Conservation (phyloP, 1,284 basidiomycete genomes). For the Microbotryum violaceum region DNA sequence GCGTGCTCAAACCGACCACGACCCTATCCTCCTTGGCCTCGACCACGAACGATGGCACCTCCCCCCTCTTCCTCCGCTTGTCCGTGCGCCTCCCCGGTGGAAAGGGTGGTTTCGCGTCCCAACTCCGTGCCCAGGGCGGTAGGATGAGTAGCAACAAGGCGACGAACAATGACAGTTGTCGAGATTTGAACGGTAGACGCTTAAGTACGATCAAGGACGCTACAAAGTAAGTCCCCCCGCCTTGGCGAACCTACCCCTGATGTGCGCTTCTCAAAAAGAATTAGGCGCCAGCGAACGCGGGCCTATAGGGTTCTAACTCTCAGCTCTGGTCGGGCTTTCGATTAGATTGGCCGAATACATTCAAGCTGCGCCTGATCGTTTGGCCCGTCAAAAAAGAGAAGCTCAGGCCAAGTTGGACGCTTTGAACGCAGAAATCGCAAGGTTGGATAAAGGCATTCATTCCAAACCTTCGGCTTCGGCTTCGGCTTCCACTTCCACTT, state of each 20-base stretch:
- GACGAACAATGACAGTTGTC: conserved; percentile 88
- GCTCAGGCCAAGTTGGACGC: conserved; percentile 78
- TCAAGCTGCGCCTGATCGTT: conserved; percentile 71
- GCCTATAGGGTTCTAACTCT: too few species aligned
- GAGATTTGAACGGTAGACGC: conserved; percentile 82
- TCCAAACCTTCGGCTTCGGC: conserved; percentile 34
- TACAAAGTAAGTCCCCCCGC: conserved; percentile 68
- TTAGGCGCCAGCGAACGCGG: too few species aligned
- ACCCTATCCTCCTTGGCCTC: too few species aligned
- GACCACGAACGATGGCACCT: conserved; percentile 41
- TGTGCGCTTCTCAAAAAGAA: too few species aligned
- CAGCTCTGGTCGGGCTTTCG: too few species aligned
- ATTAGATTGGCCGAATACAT: conserved; percentile 84
- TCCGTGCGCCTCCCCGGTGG: conserved; percentile 61
- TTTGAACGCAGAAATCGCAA: conserved; percentile 49
- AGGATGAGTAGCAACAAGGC: conserved; percentile 90
- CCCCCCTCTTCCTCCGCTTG: conserved; percentile 39
- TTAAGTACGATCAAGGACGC: conserved; percentile 94
- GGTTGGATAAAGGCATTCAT: conserved; percentile 35
- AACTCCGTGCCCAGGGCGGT: conserved; percentile 91
- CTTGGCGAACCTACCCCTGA: too few species aligned
- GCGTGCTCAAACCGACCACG: conserved; percentile 42
- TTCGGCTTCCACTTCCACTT: conserved; percentile 29
- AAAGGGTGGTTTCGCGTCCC: conserved; percentile 95
- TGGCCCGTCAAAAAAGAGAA: conserved; percentile 68